These are phyloP conservation scores for Tetrapisispora phaffii DNA, from an alignment of 805 yeast species.

Conservation along the genomic window DNA sequence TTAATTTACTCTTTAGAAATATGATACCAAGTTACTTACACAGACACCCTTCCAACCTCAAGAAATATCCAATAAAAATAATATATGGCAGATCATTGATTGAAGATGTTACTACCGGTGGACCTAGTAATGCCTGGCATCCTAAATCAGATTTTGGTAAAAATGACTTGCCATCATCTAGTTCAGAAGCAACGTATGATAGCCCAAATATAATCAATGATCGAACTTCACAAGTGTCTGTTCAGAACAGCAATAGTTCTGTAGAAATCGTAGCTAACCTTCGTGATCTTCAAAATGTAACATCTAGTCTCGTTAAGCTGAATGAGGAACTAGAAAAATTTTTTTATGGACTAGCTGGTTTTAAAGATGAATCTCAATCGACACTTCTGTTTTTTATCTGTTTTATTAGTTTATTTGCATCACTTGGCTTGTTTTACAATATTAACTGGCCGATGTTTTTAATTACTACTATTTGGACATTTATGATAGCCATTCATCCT, in stretches of 20 bases:
- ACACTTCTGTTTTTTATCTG: slow-evolving; percentile 46
- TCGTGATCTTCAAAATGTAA: slow-evolving; percentile 62
- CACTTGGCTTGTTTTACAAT: slow-evolving; percentile 38
- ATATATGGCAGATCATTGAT: slow-evolving; percentile 46
- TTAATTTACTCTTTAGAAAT: slow-evolving; percentile 44
- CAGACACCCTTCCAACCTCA: slow-evolving; percentile 52
- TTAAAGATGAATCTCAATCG: slow-evolving; percentile 57
- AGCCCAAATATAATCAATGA: background rate
- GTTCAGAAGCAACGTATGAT: slow-evolving; percentile 1
- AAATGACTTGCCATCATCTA: slow-evolving; percentile 2
- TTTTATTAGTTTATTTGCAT: slow-evolving; percentile 31
- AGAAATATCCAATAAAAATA: slow-evolving; percentile 34
- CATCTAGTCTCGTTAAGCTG: slow-evolving; percentile 42
- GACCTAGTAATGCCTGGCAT: slow-evolving; percentile 11
- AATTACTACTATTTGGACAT: slow-evolving; percentile 49
- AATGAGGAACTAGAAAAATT: slow-evolving; percentile 45
- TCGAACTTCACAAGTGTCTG: background rate
- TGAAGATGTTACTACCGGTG: slow-evolving; percentile 27
- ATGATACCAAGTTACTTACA: slow-evolving; percentile 62
- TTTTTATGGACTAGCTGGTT: slow-evolving; percentile 55
- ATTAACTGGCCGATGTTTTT: slow-evolving; percentile 59
- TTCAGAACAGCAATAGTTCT: slow-evolving; percentile 11
- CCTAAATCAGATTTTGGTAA: slow-evolving; percentile 7
- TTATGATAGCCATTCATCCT: slow-evolving; percentile 52
- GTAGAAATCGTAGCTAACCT: slow-evolving; percentile 45